A percentile compares a stretch with the other conserved stretches of the same genome.
These are phyloP conservation scores for Solanum virginianum DNA, from an alignment of 257 asterid species.

Conservation along the genomic window DNA sequence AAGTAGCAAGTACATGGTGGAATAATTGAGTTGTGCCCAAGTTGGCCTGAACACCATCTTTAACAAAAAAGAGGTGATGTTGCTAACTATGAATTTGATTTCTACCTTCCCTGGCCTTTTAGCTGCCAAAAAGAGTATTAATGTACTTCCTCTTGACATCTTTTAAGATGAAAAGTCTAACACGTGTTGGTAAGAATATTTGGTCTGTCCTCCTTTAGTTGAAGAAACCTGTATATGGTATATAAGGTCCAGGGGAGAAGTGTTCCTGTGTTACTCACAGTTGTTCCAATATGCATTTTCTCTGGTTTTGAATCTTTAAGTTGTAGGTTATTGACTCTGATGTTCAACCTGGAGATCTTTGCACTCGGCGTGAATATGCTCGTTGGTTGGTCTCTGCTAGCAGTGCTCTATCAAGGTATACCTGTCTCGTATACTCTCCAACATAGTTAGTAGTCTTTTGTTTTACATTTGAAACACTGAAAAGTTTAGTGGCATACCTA, in stretches of 20 bases:
- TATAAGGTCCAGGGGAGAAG: neutral
- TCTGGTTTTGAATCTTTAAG: neutral
- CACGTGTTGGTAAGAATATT: neutral
- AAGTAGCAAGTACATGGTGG: neutral
- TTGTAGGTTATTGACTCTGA: slow-evolving; percentile 79
- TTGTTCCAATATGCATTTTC: neutral
- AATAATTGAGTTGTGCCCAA: neutral
- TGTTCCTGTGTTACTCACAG: neutral
- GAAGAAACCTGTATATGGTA: neutral
- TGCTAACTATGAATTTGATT: neutral
- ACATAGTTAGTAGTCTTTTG: neutral
- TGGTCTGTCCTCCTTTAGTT: neutral
- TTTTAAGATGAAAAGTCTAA: neutral
- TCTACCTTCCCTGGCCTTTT: neutral
- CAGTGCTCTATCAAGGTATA: slow-evolving; percentile 79
- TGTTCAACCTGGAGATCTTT: slow-evolving; percentile 90
- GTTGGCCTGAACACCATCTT: neutral
- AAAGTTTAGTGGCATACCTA: neutral
- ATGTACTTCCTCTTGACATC: neutral
- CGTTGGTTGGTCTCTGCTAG: slow-evolving; percentile 96
- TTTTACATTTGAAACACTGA: neutral
- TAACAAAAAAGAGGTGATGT: neutral
- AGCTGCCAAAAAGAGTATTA: neutral
- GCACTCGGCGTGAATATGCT: slow-evolving; percentile 96
- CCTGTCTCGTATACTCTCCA: neutral